Percentiles rank a stretch among this genome's conserved stretches.
Conservation (phyloP, 352 stramenopile species). For the Phytophthora fragariae region DNA sequence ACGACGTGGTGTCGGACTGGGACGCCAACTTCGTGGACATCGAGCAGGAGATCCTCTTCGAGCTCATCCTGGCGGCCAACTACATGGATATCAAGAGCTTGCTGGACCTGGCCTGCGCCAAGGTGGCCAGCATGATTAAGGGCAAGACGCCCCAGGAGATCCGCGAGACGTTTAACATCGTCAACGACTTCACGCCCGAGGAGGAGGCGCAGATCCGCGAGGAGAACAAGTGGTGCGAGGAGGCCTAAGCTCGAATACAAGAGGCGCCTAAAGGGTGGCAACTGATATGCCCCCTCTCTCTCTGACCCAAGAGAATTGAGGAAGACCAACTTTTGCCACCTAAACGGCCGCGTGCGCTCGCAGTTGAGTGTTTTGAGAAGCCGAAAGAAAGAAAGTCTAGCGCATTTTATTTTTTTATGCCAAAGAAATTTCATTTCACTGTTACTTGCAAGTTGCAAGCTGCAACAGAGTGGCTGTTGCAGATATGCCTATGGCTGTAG, state of each 20-base stretch:
- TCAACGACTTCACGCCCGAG: constrained; percentile 66
- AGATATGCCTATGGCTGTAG: not conserved
- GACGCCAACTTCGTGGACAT: constrained; percentile 65
- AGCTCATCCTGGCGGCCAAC: constrained; percentile 73
- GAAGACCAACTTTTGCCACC: constrained; percentile 12
- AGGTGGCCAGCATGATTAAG: constrained; percentile 69
- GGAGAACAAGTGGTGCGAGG: constrained; percentile 80
- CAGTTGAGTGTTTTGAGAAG: constrained; percentile 16
- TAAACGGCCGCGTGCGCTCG: constrained; percentile 5
- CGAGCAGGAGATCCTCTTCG: constrained; percentile 68
- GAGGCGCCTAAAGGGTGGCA: not conserved
- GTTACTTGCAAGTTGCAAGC: not conserved
- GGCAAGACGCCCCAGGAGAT: constrained; percentile 74
- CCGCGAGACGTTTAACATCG: constrained; percentile 67
- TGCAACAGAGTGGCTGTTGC: not conserved
- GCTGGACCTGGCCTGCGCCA: constrained; percentile 65
- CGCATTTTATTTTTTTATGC: not conserved
- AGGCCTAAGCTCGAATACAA: constrained; percentile 27
- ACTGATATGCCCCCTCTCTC: not conserved
- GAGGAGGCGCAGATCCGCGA: constrained; percentile 70
- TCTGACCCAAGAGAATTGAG: not conserved
- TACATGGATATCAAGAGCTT: constrained; percentile 80
- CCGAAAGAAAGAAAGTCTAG: constrained; percentile 14
- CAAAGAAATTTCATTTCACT: not conserved
- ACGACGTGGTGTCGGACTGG: constrained; percentile 59